phyloP scores from a whole-genome alignment of 169 alveolate species.

The Eimeria sp. region DNA sequence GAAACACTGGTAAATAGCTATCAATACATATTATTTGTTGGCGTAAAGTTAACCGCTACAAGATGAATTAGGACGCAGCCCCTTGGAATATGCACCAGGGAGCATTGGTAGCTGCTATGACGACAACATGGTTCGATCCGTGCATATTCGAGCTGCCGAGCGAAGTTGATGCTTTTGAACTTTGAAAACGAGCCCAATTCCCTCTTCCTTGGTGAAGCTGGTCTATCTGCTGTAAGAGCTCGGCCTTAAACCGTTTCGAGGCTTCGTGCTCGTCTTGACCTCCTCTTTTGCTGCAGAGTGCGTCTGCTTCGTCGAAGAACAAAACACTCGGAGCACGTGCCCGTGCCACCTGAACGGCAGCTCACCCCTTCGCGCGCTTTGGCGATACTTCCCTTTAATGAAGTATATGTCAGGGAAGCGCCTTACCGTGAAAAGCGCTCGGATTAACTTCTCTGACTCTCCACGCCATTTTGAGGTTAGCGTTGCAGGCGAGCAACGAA shows the following conservation, averaged over 20 bases:
- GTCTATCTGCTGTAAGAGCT: conserved; percentile 96
- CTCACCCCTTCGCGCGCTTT: neutral
- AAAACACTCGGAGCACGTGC: conserved; percentile 95
- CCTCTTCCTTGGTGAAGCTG: conserved; percentile 85
- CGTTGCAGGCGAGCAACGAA: conserved; percentile 95
- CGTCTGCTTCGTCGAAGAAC: conserved; percentile 97
- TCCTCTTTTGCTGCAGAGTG: conserved; percentile 93
- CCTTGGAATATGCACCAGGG: conserved; percentile 61
- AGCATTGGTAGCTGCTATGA: conserved; percentile 85
- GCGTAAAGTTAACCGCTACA: neutral
- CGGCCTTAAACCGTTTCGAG: conserved; percentile 93
- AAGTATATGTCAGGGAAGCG: neutral
- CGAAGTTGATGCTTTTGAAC: neutral
- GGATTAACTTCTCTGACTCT: conserved; percentile 95
- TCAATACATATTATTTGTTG: neutral
- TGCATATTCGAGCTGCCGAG: neutral
- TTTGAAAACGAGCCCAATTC: neutral
- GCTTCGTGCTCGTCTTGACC: conserved; percentile 94
- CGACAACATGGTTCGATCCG: conserved; percentile 72
- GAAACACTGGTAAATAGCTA: neutral
- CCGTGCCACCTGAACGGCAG: conserved; percentile 93
- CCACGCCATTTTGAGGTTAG: conserved; percentile 97
- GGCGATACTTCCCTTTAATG: neutral
- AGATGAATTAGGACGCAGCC: neutral
- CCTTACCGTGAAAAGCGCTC: conserved; percentile 82